Percentiles rank a stretch among this genome's conserved stretches.
phyloP scores from a whole-genome alignment of 257 asterid genomes.

The Gentiana macrophylla region DNA sequence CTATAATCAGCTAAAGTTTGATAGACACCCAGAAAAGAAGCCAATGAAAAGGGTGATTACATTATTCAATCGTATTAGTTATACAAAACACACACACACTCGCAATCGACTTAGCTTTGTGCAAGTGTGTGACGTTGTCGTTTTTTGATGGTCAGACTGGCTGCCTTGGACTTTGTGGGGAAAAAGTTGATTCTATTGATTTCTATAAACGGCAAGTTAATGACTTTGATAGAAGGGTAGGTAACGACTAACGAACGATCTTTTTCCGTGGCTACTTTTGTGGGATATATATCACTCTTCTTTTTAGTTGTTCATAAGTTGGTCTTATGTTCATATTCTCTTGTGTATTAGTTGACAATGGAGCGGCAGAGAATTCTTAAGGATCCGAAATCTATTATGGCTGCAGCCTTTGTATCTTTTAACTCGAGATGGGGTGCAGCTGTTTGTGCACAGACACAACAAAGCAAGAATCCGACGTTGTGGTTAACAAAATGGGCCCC shows the following conservation, averaged over 20 bases:
- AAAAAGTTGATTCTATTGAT: slow-evolving; percentile 72
- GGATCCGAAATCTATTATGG: slow-evolving; percentile 53
- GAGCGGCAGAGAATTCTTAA: slow-evolving; percentile 73
- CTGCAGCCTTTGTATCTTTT: slow-evolving; percentile 91
- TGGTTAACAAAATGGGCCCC: slow-evolving; percentile 98
- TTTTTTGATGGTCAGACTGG: slow-evolving; percentile 48
- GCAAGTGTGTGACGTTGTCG: background rate
- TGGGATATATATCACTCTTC: slow-evolving; percentile 6
- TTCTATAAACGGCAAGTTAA: slow-evolving; percentile 52
- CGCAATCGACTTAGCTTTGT: background rate
- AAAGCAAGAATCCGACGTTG: slow-evolving; percentile 78
- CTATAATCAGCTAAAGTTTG: slow-evolving; percentile 82
- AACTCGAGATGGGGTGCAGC: slow-evolving; percentile 96
- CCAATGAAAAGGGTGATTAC: slow-evolving; percentile 64
- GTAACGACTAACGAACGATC: slow-evolving; percentile 1
- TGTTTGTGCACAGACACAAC: slow-evolving; percentile 96
- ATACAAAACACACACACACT: background rate
- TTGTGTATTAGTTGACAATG: slow-evolving; percentile 47
- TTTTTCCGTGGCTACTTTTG: too few species aligned
- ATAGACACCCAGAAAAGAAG: slow-evolving; percentile 75
- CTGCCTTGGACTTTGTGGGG: slow-evolving; percentile 78
- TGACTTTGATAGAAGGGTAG: slow-evolving; percentile 57
- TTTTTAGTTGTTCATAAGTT: background rate
- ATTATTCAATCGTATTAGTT: background rate
- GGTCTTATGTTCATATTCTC: background rate